Evolutionary conservation across 306 rosid genomes (phyloP).

Genomic region (Ormosia emarginata): DNA sequence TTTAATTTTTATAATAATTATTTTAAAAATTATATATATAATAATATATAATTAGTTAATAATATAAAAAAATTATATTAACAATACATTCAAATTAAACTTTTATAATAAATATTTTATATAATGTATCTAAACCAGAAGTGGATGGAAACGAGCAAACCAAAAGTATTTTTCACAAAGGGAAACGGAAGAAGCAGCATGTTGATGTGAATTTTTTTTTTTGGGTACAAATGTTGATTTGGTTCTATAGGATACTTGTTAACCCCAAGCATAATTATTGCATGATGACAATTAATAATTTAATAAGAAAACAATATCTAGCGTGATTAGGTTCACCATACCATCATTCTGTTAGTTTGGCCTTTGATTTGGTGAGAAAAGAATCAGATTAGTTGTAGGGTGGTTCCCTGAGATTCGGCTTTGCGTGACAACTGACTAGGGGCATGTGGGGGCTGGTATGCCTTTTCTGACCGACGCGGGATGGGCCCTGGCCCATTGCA

Average conservation of each 20-base stretch:
- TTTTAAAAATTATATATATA: too few species aligned
- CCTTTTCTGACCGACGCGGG: neutral
- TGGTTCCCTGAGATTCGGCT: constrained; percentile 4
- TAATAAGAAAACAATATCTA: neutral
- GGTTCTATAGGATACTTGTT: neutral
- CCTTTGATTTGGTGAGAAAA: neutral
- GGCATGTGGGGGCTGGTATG: neutral
- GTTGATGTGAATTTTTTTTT: neutral
- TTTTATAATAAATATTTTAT: too few species aligned
- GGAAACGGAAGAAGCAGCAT: neutral
- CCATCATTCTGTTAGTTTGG: constrained; percentile 17
- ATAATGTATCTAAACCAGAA: too few species aligned
- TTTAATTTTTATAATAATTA: too few species aligned
- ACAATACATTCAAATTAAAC: too few species aligned
- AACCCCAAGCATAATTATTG: neutral
- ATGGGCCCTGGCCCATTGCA: neutral
- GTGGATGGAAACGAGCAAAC: neutral
- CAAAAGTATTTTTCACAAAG: neutral
- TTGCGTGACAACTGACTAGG: constrained; percentile 2
- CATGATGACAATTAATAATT: neutral
- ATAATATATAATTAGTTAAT: too few species aligned
- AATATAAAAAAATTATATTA: too few species aligned
- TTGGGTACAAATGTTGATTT: neutral
- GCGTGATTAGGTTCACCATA: constrained; percentile 32
- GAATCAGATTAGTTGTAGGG: constrained; percentile 24